Base-by-base conservation (phyloP, 352 stramenopile species). In the Phytophthora chlamydospora region DNA sequence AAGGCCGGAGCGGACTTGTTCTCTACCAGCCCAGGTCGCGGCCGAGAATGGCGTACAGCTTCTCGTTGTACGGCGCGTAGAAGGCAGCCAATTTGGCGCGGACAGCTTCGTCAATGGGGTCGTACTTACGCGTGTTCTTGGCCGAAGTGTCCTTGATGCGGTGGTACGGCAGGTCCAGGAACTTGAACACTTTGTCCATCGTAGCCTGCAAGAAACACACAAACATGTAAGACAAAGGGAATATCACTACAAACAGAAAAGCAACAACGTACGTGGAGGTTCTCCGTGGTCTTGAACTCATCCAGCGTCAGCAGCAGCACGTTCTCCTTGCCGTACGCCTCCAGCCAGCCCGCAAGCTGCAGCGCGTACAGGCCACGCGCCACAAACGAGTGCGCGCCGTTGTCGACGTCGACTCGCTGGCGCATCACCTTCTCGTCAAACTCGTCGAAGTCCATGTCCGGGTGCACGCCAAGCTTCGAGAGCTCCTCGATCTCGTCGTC, bases 261-360 rank as follows among this genome's bases (percentile, higher is more conserved):
- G 24, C 12, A n/a, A 8, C 27, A 46, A 80, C 71, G 54, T 76
- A 89, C 75, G 39, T 93, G 76, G 29, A 93, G 68, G 19, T 76
- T 75, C 2, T 89, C 59, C 0, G 71, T 61, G 5, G 67, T 88
- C 75, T 91, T 95, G 76, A 98, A 97, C 24, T 98, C 92, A 51
- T 99, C 96, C 33, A 99, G 74, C 44, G 86, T 95, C 12, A 98
- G 59, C 11, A 98, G 76, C 43, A 98, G 65, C 47, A 99, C 94
- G 43, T 97, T 91, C 34, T 98, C 76, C 16, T 67, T 69, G 8
- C 78, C 69, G 58, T 98, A 99, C 0, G 90, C 89, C 16, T 88
- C 58, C 1, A 98, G 78, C 97, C 97, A 99, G 6, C 85, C 85
- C 24, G 79, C 54, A 17, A 99, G 75, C 74, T 99, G 96, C 27